These are phyloP conservation scores for Arabis alpina DNA, from an alignment of 345 rosid species.

Conservation along the genomic window DNA sequence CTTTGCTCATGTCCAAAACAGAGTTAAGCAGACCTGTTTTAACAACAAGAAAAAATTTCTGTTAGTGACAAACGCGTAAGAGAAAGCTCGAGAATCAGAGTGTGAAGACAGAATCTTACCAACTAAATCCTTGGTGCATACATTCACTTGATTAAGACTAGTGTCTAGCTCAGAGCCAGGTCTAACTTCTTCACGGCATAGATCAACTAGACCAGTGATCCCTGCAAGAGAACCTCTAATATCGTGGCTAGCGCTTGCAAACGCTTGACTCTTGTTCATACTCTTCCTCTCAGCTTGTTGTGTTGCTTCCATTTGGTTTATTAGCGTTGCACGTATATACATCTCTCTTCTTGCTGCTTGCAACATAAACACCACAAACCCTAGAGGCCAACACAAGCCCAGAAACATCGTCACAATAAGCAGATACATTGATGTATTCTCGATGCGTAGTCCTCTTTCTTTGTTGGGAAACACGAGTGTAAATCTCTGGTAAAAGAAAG, in stretches of 20 bases:
- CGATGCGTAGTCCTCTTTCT: constrained; percentile 28
- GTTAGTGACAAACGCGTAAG: not conserved
- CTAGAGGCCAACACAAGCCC: constrained; percentile 38
- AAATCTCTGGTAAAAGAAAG: constrained; percentile 49
- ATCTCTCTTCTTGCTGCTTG: constrained; percentile 54
- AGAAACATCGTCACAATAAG: constrained; percentile 38
- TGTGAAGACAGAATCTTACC: constrained; percentile 47
- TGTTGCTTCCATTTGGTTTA: constrained; percentile 80
- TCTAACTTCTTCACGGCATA: constrained; percentile 47
- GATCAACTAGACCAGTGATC: constrained; percentile 59
- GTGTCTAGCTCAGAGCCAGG: constrained; percentile 52
- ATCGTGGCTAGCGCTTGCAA: constrained; percentile 82
- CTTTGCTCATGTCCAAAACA: constrained; percentile 76
- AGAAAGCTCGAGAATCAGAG: not conserved
- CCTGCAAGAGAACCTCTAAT: constrained; percentile 69
- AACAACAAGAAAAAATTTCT: not conserved
- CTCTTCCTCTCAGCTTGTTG: constrained; percentile 74
- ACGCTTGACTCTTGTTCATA: constrained; percentile 72
- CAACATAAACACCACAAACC: constrained; percentile 46
- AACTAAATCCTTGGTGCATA: constrained; percentile 57
- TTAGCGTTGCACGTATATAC: constrained; percentile 53
- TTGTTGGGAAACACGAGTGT: constrained; percentile 51
- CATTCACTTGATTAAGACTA: constrained; percentile 52
- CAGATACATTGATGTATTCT: constrained; percentile 16
- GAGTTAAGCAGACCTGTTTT: constrained; percentile 62